Evolutionary conservation across 2,329 filamentous ascomycete species (phyloP).

Genomic region (Penicillium griseofulvum): DNA sequence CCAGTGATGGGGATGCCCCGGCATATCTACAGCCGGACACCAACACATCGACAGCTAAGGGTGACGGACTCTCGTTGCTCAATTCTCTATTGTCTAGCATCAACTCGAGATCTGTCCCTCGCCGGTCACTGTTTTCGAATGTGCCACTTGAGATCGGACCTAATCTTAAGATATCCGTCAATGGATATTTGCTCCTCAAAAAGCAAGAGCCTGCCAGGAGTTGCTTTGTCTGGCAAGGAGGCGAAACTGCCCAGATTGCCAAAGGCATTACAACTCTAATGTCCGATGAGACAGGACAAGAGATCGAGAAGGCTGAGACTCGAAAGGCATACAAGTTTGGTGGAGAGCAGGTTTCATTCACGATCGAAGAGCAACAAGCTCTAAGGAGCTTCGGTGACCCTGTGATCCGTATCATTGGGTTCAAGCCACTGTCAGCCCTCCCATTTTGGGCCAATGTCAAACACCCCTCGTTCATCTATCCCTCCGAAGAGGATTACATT

Average conservation of each 20-base stretch:
- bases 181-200: slow-evolving; percentile 87
- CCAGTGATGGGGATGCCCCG: slow-evolving; percentile 67
- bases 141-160: slow-evolving; percentile 86
- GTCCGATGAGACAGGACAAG: slow-evolving; percentile 72
- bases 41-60: slow-evolving; percentile 61
- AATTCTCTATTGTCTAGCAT: slow-evolving; percentile 81
- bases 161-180: slow-evolving; percentile 80
- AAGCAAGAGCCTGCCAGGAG: slow-evolving; percentile 76
- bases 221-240: slow-evolving; percentile 83
- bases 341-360: slow-evolving; percentile 83
- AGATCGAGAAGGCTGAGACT: slow-evolving; percentile 76
- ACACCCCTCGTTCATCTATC: slow-evolving; percentile 89
- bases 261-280: slow-evolving; percentile 70
- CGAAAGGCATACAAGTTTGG: slow-evolving; percentile 96
- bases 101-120: slow-evolving; percentile 83
- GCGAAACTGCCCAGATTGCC: slow-evolving; percentile 80
- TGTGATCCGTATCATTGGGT: slow-evolving; percentile 84
- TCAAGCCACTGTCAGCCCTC: slow-evolving; percentile 75
- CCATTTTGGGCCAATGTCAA: slow-evolving; percentile 82
- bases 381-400: slow-evolving; percentile 79
- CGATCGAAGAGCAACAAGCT: slow-evolving; percentile 73
- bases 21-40: slow-evolving; percentile 51
- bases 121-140: slow-evolving; percentile 80
- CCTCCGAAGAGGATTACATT: slow-evolving; percentile 82
- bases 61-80: slow-evolving; percentile 74